phyloP scores from a whole-genome alignment of 2,329 filamentous ascomycete genomes.

The Sporothrix pseudoabietina region DNA sequence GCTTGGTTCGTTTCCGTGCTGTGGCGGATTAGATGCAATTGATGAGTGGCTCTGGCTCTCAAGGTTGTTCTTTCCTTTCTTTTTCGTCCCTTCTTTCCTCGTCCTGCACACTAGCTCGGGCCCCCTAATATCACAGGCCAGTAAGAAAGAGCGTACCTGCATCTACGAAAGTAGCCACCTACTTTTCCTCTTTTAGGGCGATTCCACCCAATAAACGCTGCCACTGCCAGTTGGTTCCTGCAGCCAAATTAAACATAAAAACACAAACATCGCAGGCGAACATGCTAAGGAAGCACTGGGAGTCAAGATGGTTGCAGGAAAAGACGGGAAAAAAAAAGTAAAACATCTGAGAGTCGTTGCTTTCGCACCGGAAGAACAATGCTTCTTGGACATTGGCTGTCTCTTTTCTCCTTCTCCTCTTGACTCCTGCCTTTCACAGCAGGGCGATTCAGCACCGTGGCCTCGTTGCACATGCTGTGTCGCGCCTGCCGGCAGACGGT shows the following conservation, averaged over 20 bases:
- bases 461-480: constrained; percentile 11
- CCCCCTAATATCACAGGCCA: not conserved
- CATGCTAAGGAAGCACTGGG: not conserved
- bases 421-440: not conserved
- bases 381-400: not conserved
- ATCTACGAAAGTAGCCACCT: not conserved
- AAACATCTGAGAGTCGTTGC: not conserved
- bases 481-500: constrained; percentile 4
- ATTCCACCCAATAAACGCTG: constrained; percentile 22
- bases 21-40: not conserved
- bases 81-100: constrained; percentile 12
- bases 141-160: constrained; percentile 16
- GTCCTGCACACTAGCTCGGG: constrained; percentile 1
- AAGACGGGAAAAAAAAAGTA: not conserved
- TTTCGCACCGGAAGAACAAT: not conserved
- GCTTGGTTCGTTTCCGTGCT: constrained; percentile 1
- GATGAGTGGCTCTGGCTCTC: not conserved
- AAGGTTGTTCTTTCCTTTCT: not conserved
- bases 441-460: not conserved
- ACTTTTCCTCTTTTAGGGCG: constrained; percentile 10
- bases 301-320: not conserved
- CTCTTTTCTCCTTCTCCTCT: not conserved
- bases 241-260: constrained; percentile 19
- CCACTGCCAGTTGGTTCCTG: constrained; percentile 7
- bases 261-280: not conserved